These are phyloP conservation scores for Sutorius eximius DNA, from an alignment of 1,284 basidiomycete species.

Conservation along the genomic window DNA sequence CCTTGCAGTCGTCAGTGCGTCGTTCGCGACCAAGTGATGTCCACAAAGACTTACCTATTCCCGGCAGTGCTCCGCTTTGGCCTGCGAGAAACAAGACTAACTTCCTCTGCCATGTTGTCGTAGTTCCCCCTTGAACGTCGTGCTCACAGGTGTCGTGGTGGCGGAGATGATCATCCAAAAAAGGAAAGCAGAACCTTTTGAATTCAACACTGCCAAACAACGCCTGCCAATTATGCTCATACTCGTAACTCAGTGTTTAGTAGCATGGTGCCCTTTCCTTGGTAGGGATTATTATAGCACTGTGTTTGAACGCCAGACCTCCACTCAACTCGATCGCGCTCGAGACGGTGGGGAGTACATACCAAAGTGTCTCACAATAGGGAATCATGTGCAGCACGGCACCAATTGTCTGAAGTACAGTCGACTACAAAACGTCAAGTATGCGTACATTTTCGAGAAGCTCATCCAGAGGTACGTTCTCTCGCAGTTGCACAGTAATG, in stretches of 20 bases:
- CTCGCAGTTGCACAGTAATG: too few species aligned
- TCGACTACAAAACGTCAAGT: not conserved
- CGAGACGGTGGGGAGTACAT: too few species aligned
- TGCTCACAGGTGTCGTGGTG: too few species aligned
- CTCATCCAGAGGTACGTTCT: too few species aligned
- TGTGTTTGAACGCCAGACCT: too few species aligned
- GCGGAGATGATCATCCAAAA: not conserved
- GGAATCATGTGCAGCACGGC: too few species aligned
- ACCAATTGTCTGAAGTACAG: too few species aligned
- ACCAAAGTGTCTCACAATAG: too few species aligned
- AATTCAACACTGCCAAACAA: not conserved
- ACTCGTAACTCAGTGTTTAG: too few species aligned
- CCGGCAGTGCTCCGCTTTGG: conserved; percentile 70
- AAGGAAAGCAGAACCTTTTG: not conserved
- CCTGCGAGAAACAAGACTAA: conserved; percentile 57
- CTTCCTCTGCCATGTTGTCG: conserved; percentile 38
- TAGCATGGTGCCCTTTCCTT: too few species aligned
- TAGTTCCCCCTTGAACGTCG: not conserved
- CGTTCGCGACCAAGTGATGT: not conserved
- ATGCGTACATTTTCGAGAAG: not conserved
- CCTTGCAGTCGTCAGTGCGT: conserved; percentile 37
- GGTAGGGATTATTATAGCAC: too few species aligned
- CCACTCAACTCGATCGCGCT: too few species aligned
- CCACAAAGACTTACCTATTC: conserved; percentile 50
- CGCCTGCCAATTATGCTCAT: not conserved